phyloP scores from a whole-genome alignment of 768 basidiomycete genomes.

The Lactifluus pinguis region DNA sequence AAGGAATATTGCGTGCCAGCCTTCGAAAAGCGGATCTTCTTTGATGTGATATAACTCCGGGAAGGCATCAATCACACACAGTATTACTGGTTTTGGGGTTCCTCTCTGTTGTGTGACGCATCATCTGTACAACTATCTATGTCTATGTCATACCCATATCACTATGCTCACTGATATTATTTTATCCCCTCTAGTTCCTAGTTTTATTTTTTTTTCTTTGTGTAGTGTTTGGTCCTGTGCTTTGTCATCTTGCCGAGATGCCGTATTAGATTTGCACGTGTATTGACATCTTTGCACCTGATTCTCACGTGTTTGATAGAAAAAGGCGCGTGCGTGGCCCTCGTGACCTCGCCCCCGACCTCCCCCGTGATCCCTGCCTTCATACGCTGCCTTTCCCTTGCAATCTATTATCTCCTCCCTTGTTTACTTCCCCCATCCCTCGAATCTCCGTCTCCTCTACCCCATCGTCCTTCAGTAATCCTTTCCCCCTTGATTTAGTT shows the following conservation, averaged over 20 bases:
- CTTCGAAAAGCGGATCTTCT: conserved; percentile 62
- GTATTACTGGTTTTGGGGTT: neutral
- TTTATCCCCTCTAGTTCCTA: neutral
- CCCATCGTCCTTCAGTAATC: neutral
- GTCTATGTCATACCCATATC: neutral
- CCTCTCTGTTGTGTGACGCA: neutral
- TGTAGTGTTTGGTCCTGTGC: neutral
- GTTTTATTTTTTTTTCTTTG: neutral
- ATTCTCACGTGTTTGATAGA: conserved; percentile 21
- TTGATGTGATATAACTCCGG: conserved; percentile 29
- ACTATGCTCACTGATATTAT: neutral
- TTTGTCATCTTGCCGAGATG: conserved; percentile 9
- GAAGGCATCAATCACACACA: neutral
- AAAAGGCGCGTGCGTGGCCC: conserved; percentile 15
- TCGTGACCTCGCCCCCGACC: conserved; percentile 14
- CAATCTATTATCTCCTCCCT: neutral
- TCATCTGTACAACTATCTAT: neutral
- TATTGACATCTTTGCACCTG: conserved; percentile 20
- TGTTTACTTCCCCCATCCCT: too few relatives aligned
- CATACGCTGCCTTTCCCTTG: neutral
- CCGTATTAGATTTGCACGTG: conserved; percentile 16
- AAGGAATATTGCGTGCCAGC: conserved; percentile 64
- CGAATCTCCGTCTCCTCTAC: neutral
- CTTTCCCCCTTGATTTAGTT: neutral
- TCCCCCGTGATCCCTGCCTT: conserved; percentile 18